These are phyloP conservation scores for Phylloporus sp. DNA, from an alignment of 768 basidiomycete genomes.

Conservation along the genomic window DNA sequence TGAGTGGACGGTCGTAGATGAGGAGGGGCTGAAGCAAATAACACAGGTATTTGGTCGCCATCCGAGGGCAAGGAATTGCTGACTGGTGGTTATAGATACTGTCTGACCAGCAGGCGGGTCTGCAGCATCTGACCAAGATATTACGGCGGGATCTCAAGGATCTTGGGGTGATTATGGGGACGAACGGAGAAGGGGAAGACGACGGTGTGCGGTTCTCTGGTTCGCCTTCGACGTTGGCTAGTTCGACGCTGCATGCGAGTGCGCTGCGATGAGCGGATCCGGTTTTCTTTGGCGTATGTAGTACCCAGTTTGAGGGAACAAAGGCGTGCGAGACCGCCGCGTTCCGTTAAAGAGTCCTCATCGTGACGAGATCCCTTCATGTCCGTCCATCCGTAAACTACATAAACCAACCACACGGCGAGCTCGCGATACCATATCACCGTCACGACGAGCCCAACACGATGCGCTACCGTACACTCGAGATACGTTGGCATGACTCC, in stretches of 20 bases:
- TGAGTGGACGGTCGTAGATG: constrained; percentile 84
- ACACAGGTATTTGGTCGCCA: constrained; percentile 58
- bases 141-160: constrained; percentile 61
- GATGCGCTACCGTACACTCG: constrained; percentile 87
- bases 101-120: constrained; percentile 70
- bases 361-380: constrained; percentile 7
- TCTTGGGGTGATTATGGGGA: constrained; percentile 57
- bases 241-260: constrained; percentile 27
- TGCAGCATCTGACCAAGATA: constrained; percentile 76
- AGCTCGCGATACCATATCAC: constrained; percentile 5
- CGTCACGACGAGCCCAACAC: constrained; percentile 12
- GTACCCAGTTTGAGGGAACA: constrained; percentile 8
- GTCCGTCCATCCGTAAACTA: constrained; percentile 7
- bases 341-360: constrained; percentile 10
- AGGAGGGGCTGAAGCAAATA: constrained; percentile 74
- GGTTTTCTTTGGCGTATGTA: constrained; percentile 1
- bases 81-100: constrained; percentile 49
- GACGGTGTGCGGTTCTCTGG: constrained; percentile 16
- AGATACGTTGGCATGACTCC: constrained; percentile 95
- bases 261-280: constrained; percentile 15
- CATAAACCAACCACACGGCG: constrained; percentile 5
- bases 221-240: constrained; percentile 18
- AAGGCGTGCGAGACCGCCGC: constrained; percentile 24
- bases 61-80: neutral
- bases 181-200: constrained; percentile 35